Conservation (phyloP, 2,329 filamentous ascomycete species). For the Aspergillus ibericus region DNA sequence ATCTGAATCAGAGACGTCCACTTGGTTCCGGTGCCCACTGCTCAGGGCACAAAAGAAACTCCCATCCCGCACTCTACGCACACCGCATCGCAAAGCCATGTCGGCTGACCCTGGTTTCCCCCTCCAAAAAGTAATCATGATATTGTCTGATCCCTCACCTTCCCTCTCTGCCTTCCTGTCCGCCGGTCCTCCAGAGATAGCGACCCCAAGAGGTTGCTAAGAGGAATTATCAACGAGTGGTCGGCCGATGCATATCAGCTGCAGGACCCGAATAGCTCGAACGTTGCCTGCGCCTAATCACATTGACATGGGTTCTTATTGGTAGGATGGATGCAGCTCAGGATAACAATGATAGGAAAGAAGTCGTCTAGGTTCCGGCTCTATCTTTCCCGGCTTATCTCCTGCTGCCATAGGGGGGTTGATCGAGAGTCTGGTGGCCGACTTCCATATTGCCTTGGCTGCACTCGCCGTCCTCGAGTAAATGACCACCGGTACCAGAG, state of each 20-base stretch:
- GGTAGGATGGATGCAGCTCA: constrained; percentile 9
- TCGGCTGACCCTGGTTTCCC: constrained; percentile 12
- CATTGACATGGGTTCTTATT: constrained; percentile 10
- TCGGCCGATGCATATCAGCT: constrained; percentile 30
- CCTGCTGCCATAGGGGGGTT: neutral
- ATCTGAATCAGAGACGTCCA: constrained; percentile 7
- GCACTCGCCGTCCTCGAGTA: no score
- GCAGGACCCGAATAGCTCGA: constrained; percentile 21
- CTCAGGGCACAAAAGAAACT: neutral
- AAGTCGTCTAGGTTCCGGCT: neutral
- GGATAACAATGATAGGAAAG: constrained; percentile 4
- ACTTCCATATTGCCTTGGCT: no score
- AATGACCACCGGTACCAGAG: neutral
- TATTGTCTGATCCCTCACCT: constrained; percentile 5
- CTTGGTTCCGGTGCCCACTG: neutral
- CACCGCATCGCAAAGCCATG: constrained; percentile 1
- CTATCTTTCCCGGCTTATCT: constrained; percentile 3
- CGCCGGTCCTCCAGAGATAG: constrained; percentile 18
- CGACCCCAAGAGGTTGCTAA: constrained; percentile 25
- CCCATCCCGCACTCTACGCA: neutral
- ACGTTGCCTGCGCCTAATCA: constrained; percentile 18
- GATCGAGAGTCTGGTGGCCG: neutral
- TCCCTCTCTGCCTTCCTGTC: neutral
- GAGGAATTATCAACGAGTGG: constrained; percentile 24
- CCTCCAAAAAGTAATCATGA: constrained; percentile 6